Evolutionary conservation across 176 grass and related monocot species (phyloP).

Genomic region (Metroxylon sagu): DNA sequence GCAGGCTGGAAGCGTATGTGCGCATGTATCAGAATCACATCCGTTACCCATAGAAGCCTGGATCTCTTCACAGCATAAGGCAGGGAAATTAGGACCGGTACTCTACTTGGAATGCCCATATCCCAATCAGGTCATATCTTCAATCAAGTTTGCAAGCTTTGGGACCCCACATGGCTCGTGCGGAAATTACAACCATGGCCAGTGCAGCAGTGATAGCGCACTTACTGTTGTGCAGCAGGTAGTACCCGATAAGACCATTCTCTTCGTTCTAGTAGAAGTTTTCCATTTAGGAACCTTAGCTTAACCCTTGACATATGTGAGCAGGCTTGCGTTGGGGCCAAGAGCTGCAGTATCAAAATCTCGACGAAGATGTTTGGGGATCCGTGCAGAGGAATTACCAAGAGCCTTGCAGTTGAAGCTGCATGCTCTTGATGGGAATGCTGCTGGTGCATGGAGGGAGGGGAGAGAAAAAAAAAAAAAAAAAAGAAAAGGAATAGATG

Average conservation of each 20-base stretch:
- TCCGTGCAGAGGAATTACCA: constrained; percentile 64
- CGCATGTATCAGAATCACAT: constrained; percentile 71
- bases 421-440: constrained; percentile 54
- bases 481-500: no score
- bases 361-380: constrained; percentile 70
- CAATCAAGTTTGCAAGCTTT: constrained; percentile 90
- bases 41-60: constrained; percentile 58
- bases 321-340: constrained; percentile 70
- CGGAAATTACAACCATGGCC: constrained; percentile 61
- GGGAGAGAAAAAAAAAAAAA: no score
- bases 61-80: constrained; percentile 30
- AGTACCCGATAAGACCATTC: constrained; percentile 23
- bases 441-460: background rate
- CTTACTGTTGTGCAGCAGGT: constrained; percentile 78
- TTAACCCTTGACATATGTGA: constrained; percentile 1
- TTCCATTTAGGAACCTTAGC: background rate
- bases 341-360: constrained; percentile 56
- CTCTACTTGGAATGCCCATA: constrained; percentile 64
- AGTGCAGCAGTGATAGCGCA: constrained; percentile 65
- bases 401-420: constrained; percentile 88
- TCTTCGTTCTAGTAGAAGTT: constrained; percentile 1
- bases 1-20: constrained; percentile 51
- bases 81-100: constrained; percentile 36
- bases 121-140: constrained; percentile 54
- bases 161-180: constrained; percentile 75